These are phyloP conservation scores for Pistacia atlantica DNA, from an alignment of 345 rosid genomes.

Conservation along the genomic window DNA sequence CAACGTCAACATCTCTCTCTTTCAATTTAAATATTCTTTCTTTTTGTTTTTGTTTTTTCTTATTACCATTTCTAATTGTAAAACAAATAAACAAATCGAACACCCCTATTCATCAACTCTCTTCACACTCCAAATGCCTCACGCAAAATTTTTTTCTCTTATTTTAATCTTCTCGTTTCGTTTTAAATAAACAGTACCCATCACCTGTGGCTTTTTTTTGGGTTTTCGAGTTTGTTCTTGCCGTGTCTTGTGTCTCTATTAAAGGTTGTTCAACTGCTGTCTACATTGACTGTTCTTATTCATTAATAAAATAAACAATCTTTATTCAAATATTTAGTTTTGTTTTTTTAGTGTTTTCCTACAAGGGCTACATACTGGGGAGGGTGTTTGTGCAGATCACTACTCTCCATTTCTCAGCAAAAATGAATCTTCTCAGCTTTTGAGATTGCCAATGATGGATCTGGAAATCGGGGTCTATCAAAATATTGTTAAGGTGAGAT, in stretches of 20 bases:
- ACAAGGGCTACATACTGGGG: not conserved
- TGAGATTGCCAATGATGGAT: conserved; percentile 58
- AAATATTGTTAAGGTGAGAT: conserved; percentile 51
- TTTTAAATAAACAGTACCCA: conserved; percentile 16
- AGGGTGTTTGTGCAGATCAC: conserved; percentile 27
- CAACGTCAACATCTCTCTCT: no score
- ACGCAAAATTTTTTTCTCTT: not conserved
- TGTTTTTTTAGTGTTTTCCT: conserved; percentile 11
- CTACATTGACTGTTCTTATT: conserved; percentile 5
- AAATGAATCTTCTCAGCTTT: conserved; percentile 32
- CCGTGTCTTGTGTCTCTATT: conserved; percentile 22
- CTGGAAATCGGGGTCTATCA: conserved; percentile 50
- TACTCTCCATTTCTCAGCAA: conserved; percentile 21
- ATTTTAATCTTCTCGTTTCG: not conserved
- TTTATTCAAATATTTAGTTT: not conserved
- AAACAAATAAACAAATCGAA: not conserved
- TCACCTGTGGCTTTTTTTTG: conserved; percentile 9
- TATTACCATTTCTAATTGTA: no score
- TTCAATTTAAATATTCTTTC: no score
- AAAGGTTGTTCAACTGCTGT: conserved; percentile 45
- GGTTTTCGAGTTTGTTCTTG: conserved; percentile 19
- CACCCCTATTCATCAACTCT: not conserved
- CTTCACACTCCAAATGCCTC: not conserved
- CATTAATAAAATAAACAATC: conserved; percentile 1
- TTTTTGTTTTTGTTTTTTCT: not conserved